Percentiles rank a stretch among this genome's conserved stretches.
Evolutionary conservation across 2,329 filamentous ascomycete genomes (phyloP).

Genomic region (Escovopsis weberi): DNA sequence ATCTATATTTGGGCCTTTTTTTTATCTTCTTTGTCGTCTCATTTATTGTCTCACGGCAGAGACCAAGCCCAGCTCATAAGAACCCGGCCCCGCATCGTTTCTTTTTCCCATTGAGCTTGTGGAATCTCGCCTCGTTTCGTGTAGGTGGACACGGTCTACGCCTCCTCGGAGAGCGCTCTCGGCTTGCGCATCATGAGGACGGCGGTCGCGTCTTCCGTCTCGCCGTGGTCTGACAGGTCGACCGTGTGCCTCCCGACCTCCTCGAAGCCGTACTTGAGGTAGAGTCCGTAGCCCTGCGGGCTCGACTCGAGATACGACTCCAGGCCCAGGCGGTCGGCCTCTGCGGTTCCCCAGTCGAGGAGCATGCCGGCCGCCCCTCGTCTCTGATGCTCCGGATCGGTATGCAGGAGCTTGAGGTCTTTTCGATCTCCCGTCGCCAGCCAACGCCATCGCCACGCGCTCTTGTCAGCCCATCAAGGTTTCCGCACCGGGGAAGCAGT

Average conservation of each 20-base stretch:
- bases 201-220: background rate
- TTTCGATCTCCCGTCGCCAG: background rate
- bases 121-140: too few relatives aligned
- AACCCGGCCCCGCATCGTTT: too few relatives aligned
- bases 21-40: too few relatives aligned
- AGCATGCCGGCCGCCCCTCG: slow-evolving; percentile 21
- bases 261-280: slow-evolving; percentile 22
- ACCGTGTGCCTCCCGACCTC: slow-evolving; percentile 12
- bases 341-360: slow-evolving; percentile 19
- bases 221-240: slow-evolving; percentile 17
- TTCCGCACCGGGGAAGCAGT: too few relatives aligned
- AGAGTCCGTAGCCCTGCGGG: slow-evolving; percentile 16
- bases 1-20: too few relatives aligned
- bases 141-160: too few relatives aligned
- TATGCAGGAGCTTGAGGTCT: slow-evolving; percentile 25
- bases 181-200: background rate
- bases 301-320: slow-evolving; percentile 23
- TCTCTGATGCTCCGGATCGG: slow-evolving; percentile 21
- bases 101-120: too few relatives aligned
- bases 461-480: too few relatives aligned
- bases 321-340: slow-evolving; percentile 22
- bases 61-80: too few relatives aligned
- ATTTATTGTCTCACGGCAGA: too few relatives aligned
- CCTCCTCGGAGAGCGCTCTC: too few relatives aligned
- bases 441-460: too few relatives aligned